A percentile compares a stretch with the other conserved stretches of the same genome.
These are phyloP conservation scores for Globisporangium nodosum DNA, from an alignment of 352 stramenopile genomes.

Conservation along the genomic window DNA sequence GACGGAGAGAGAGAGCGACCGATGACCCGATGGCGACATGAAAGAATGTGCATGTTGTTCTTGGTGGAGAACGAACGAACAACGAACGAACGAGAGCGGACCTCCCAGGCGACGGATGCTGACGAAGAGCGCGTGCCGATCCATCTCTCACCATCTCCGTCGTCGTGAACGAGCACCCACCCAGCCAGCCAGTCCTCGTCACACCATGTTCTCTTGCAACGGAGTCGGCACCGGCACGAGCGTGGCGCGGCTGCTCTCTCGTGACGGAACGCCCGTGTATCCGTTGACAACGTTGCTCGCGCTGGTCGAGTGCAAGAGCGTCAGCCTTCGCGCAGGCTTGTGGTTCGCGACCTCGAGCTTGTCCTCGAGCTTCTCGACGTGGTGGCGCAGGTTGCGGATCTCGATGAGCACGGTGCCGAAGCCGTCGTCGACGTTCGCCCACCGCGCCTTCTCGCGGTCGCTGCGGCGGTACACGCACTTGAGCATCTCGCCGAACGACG, in stretches of 20 bases:
- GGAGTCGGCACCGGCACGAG: conserved; percentile 3
- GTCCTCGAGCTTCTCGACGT: conserved; percentile 47
- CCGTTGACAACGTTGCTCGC: neutral
- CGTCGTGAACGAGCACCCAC: neutral
- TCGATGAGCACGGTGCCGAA: conserved; percentile 59
- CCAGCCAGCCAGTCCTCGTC: neutral
- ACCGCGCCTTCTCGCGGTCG: conserved; percentile 21
- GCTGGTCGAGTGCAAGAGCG: conserved; percentile 10
- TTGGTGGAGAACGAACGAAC: neutral
- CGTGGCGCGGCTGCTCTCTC: conserved; percentile 16
- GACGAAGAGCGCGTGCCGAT: neutral
- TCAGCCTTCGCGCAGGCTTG: conserved; percentile 24
- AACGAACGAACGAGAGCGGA: no score
- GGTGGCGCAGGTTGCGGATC: conserved; percentile 50
- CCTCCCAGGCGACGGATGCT: no score
- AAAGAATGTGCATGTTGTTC: conserved; percentile 4
- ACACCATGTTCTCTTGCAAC: conserved; percentile 12
- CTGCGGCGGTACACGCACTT: conserved; percentile 35
- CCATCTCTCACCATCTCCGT: neutral
- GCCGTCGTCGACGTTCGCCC: conserved; percentile 42
- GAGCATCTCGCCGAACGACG: conserved; percentile 32
- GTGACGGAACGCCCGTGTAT: conserved; percentile 5
- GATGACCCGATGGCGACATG: neutral
- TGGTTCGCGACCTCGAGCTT: conserved; percentile 44
- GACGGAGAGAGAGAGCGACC: neutral